Conservation (phyloP, 148 eudicot species). For the Rhododendron ferrugineum region DNA sequence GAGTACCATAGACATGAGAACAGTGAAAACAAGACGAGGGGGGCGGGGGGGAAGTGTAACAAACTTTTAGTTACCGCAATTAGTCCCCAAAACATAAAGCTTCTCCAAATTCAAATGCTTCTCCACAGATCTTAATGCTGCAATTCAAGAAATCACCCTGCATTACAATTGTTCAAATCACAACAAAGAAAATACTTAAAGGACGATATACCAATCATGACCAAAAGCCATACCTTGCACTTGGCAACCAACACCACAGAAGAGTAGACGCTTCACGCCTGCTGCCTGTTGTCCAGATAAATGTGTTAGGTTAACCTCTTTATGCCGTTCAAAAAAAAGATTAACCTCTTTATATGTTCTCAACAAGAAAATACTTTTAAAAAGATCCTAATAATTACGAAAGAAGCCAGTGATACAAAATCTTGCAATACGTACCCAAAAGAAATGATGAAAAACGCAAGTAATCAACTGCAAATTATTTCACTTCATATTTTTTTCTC, state of each 20-base stretch:
- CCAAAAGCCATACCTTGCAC: slow-evolving; percentile 67
- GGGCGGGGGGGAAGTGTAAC: not conserved
- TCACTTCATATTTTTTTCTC: not conserved
- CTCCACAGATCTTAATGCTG: slow-evolving; percentile 97
- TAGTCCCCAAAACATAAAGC: slow-evolving; percentile 93
- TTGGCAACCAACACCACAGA: slow-evolving; percentile 99
- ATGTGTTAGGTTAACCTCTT: not conserved
- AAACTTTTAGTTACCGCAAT: slow-evolving; percentile 59
- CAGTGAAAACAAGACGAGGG: not conserved
- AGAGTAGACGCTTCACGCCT: slow-evolving; percentile 92
- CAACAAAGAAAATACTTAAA: slow-evolving; percentile 25
- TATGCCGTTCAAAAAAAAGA: not conserved
- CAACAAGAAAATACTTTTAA: not conserved
- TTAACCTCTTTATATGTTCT: not conserved
- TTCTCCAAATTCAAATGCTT: slow-evolving; percentile 88
- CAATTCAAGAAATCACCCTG: slow-evolving; percentile 69
- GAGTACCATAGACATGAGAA: not conserved
- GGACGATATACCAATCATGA: slow-evolving; percentile 1
- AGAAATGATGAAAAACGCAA: not conserved
- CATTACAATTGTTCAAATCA: slow-evolving; percentile 65
- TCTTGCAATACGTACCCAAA: no score
- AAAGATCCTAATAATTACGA: not conserved
- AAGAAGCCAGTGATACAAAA: not conserved
- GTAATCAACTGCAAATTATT: not conserved
- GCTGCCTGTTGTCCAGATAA: slow-evolving; percentile 61